Percentiles rank a stretch among this genome's conserved stretches.
Conservation (phyloP, 129 eudicot genomes). For the Arctium lappa region DNA sequence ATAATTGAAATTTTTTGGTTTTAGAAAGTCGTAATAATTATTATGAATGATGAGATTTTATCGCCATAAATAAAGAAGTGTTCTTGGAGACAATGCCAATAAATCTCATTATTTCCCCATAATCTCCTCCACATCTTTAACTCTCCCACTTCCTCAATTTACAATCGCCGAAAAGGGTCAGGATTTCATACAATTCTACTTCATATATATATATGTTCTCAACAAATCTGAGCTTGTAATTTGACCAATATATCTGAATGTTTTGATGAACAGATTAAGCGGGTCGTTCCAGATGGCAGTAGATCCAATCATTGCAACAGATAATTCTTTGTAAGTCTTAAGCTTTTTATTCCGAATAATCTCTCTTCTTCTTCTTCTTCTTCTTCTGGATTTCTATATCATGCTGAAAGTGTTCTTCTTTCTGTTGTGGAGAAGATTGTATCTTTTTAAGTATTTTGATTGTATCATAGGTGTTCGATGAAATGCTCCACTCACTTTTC, state of each 20-base stretch:
- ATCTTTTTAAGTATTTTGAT: background rate
- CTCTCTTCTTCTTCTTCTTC: background rate
- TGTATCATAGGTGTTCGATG: background rate
- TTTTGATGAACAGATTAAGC: background rate
- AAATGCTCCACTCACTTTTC: conserved; percentile 1
- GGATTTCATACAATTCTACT: background rate
- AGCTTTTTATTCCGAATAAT: background rate
- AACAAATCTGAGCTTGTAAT: background rate
- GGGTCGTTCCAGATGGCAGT: conserved; percentile 14
- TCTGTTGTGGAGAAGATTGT: background rate
- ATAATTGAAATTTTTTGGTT: no score
- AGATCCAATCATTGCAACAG: conserved; percentile 19
- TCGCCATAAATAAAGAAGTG: background rate
- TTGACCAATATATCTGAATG: background rate
- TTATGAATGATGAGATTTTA: no score
- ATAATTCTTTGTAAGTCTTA: conserved; percentile 20
- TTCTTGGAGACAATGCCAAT: background rate
- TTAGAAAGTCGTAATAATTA: no score
- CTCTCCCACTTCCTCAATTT: background rate
- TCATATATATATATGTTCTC: background rate
- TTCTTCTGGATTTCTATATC: background rate
- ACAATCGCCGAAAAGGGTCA: background rate
- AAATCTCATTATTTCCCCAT: background rate
- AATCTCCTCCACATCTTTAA: background rate
- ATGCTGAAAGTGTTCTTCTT: background rate